These are phyloP conservation scores for Prunus salicina DNA, from an alignment of 306 rosid species.

Conservation along the genomic window DNA sequence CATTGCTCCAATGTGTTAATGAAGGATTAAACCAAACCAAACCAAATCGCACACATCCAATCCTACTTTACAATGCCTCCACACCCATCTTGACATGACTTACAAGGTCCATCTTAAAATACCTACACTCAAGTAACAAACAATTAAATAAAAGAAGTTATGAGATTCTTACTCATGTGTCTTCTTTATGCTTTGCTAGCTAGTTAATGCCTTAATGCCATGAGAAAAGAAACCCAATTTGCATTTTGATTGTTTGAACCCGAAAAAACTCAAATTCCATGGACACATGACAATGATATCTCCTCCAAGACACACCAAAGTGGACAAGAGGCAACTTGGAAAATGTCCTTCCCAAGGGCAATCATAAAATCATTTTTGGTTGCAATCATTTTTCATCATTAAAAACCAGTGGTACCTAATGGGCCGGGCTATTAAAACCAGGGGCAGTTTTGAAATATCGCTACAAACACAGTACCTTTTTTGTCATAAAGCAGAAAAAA, in stretches of 20 bases:
- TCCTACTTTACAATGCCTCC: too few relatives aligned
- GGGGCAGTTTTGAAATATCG: constrained; percentile 20
- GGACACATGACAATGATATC: not conserved
- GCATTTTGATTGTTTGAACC: not conserved
- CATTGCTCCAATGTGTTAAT: too few relatives aligned
- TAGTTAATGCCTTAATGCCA: not conserved
- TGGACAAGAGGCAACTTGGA: not conserved
- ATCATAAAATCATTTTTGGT: not conserved
- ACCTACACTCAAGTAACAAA: too few relatives aligned
- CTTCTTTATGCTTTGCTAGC: not conserved
- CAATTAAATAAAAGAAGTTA: not conserved
- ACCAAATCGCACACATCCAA: too few relatives aligned
- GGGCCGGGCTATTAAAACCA: not conserved
- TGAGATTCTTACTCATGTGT: not conserved
- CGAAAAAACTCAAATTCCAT: not conserved
- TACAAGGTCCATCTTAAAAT: too few relatives aligned
- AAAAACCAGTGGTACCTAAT: not conserved
- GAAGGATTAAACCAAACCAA: too few relatives aligned
- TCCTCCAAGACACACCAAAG: not conserved
- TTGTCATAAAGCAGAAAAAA: not conserved
- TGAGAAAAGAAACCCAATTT: not conserved
- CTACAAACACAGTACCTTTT: not conserved
- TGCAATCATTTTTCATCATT: not conserved
- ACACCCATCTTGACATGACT: too few relatives aligned
- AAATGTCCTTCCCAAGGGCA: not conserved